phyloP scores from a whole-genome alignment of 768 basidiomycete species.

The Suillus alpinus region DNA sequence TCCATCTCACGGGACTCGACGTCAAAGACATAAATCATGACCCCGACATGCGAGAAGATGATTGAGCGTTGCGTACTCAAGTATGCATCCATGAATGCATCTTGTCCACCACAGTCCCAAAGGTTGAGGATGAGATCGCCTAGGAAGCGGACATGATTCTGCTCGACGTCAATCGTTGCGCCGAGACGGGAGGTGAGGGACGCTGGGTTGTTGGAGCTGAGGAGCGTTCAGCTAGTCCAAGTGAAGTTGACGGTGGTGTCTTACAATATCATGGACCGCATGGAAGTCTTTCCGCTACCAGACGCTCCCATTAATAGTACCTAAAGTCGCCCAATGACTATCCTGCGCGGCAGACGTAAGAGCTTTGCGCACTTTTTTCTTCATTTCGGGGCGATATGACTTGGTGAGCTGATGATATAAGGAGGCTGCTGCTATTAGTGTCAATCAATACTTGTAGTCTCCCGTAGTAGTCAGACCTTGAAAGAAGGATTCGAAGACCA shows the following conservation, averaged over 20 bases:
- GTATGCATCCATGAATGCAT: constrained; percentile 97
- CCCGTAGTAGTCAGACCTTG: neutral
- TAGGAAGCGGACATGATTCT: constrained; percentile 95
- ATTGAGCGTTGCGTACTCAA: constrained; percentile 88
- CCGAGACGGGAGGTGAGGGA: constrained; percentile 88
- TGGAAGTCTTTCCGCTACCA: constrained; percentile 93
- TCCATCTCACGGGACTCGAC: constrained; percentile 81
- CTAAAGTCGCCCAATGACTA: constrained; percentile 36
- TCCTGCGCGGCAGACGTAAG: neutral
- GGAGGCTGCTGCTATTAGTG: neutral
- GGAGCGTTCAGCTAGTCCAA: constrained; percentile 9
- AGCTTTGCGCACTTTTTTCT: constrained; percentile 27
- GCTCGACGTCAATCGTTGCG: constrained; percentile 97
- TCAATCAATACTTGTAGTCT: no score
- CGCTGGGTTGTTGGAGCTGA: constrained; percentile 93
- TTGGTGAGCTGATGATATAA: neutral
- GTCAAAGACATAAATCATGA: constrained; percentile 98
- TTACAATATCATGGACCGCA: constrained; percentile 99
- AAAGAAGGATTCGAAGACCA: neutral
- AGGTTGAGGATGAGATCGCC: constrained; percentile 94
- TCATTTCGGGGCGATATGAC: constrained; percentile 16
- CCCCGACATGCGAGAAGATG: constrained; percentile 95
- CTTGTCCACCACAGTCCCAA: constrained; percentile 99
- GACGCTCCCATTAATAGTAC: constrained; percentile 98
- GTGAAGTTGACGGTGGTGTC: constrained; percentile 23